Evolutionary conservation across 2,329 filamentous ascomycete species (phyloP).

Genomic region (Dactylonectria macrodidyma): DNA sequence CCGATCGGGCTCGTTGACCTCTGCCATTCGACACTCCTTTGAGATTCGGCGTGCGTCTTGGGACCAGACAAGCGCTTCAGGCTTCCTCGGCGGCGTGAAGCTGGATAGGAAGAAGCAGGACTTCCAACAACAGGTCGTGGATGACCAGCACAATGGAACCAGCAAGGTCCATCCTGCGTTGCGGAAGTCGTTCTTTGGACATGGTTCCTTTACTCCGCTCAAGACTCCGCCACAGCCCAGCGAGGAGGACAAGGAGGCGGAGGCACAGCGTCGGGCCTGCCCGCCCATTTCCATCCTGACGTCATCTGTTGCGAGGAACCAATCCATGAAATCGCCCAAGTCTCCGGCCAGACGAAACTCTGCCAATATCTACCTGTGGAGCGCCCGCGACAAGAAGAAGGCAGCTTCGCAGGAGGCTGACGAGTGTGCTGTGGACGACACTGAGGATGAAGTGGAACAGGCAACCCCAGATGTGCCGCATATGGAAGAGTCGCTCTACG

Average conservation of each 20-base stretch:
- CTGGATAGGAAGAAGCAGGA: slow-evolving; percentile 57
- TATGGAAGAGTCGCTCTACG: slow-evolving; percentile 31
- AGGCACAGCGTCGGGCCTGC: slow-evolving; percentile 50
- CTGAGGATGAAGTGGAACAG: slow-evolving; percentile 41
- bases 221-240: slow-evolving; percentile 42
- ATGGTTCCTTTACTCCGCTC: slow-evolving; percentile 48
- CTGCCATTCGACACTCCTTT: slow-evolving; percentile 53
- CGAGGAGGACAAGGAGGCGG: slow-evolving; percentile 38
- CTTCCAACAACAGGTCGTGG: slow-evolving; percentile 48
- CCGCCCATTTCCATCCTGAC: slow-evolving; percentile 57
- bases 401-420: slow-evolving; percentile 24
- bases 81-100: slow-evolving; percentile 60
- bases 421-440: slow-evolving; percentile 43
- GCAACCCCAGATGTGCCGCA: slow-evolving; percentile 22
- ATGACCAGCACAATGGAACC: slow-evolving; percentile 46
- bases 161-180: slow-evolving; percentile 54
- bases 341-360: slow-evolving; percentile 50
- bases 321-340: slow-evolving; percentile 48
- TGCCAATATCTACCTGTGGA: slow-evolving; percentile 51
- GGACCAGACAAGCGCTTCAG: slow-evolving; percentile 50
- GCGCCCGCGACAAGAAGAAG: slow-evolving; percentile 41
- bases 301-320: slow-evolving; percentile 41
- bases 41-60: slow-evolving; percentile 53
- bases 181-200: slow-evolving; percentile 46
- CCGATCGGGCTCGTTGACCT: slow-evolving; percentile 56